Conservation (phyloP, 306 rosid species). For the Sicyos edulis region DNA sequence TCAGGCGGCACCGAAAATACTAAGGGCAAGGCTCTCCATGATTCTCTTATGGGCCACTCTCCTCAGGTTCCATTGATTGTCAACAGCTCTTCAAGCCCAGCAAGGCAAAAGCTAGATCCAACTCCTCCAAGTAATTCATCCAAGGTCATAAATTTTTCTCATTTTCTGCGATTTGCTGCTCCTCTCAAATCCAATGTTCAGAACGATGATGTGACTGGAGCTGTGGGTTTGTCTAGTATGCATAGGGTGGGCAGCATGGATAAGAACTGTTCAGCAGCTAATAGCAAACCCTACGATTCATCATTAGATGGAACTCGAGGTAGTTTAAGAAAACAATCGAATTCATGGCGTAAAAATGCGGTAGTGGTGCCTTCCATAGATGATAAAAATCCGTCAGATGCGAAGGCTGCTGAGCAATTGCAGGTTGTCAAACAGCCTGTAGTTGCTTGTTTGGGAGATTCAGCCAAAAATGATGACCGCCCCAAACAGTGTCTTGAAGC, state of each 20-base stretch:
- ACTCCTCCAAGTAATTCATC: conserved; percentile 38
- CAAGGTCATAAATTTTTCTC: conserved; percentile 58
- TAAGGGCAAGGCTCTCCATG: conserved; percentile 30
- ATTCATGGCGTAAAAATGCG: conserved; percentile 34
- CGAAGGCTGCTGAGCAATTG: conserved; percentile 45
- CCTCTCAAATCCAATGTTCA: conserved; percentile 48
- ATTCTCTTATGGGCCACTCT: conserved; percentile 32
- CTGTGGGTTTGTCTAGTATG: conserved; percentile 32
- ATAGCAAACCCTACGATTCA: conserved; percentile 38
- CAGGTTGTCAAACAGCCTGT: conserved; percentile 37
- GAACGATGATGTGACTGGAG: conserved; percentile 36
- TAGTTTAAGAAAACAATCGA: conserved; percentile 31
- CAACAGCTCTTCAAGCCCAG: conserved; percentile 39
- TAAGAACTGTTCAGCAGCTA: conserved; percentile 32
- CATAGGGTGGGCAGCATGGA: conserved; percentile 35
- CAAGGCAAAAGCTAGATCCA: conserved; percentile 49
- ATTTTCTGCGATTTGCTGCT: conserved; percentile 66
- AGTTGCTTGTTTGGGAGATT: conserved; percentile 39
- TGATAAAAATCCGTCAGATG: conserved; percentile 36
- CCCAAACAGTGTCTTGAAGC: conserved; percentile 38
- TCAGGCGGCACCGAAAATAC: conserved; percentile 36
- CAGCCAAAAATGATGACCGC: conserved; percentile 39
- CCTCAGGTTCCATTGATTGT: conserved; percentile 39
- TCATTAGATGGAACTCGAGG: conserved; percentile 31
- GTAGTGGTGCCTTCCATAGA: conserved; percentile 33